A percentile compares a stretch with the other conserved stretches of the same genome.
phyloP scores from a whole-genome alignment of 2,329 filamentous ascomycete species.

The Diplodia sapinea region DNA sequence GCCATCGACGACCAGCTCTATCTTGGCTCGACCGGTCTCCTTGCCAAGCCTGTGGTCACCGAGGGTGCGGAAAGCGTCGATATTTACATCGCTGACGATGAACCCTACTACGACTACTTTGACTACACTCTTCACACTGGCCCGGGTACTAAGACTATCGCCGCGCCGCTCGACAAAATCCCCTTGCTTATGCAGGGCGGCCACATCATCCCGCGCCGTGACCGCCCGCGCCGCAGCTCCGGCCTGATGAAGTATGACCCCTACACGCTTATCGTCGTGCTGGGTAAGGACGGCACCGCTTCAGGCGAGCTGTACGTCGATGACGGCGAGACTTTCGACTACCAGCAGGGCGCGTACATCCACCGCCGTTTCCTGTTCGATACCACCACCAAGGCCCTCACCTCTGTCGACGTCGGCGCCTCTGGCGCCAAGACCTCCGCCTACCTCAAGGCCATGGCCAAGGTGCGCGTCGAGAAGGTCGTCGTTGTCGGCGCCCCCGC shows the following conservation, averaged over 20 bases:
- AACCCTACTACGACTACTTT: constrained; percentile 95
- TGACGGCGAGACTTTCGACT: constrained; percentile 92
- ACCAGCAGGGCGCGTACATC: constrained; percentile 83
- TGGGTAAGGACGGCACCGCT: constrained; percentile 72
- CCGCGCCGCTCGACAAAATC: constrained; percentile 82
- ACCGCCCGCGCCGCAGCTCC: constrained; percentile 82
- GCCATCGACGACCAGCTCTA: constrained; percentile 92
- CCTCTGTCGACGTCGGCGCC: constrained; percentile 68
- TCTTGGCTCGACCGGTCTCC: constrained; percentile 81
- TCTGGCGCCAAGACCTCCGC: constrained; percentile 65
- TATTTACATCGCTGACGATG: constrained; percentile 86
- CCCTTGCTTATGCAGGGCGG: constrained; percentile 92
- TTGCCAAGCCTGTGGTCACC: constrained; percentile 88
- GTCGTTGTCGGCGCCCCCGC: constrained; percentile 80
- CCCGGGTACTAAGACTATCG: constrained; percentile 73
- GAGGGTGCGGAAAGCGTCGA: constrained; percentile 75
- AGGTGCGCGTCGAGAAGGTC: constrained; percentile 81
- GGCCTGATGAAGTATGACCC: constrained; percentile 93
- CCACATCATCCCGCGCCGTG: constrained; percentile 88
- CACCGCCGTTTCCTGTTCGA: constrained; percentile 78
- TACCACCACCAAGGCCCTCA: constrained; percentile 61
- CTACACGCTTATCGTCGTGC: constrained; percentile 83
- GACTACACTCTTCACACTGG: constrained; percentile 78
- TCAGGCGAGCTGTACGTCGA: constrained; percentile 87
- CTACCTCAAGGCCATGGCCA: constrained; percentile 79